Percentiles rank a stretch among this genome's conserved stretches.
phyloP scores from a whole-genome alignment of 805 yeast genomes.

The Candida namnaoensis region DNA sequence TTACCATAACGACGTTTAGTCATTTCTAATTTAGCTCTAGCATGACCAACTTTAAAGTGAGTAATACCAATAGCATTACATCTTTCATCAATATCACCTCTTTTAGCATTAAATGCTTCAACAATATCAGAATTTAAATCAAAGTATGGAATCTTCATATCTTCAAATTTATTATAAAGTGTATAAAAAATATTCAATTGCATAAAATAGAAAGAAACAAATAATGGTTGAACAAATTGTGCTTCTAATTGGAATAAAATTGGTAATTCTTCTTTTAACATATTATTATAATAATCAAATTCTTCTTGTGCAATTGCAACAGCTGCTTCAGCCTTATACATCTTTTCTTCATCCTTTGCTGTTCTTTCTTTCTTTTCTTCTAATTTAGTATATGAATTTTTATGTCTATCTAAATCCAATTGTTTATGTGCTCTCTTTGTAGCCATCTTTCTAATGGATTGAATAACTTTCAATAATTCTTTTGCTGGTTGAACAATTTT shows the following conservation, averaged over 20 bases:
- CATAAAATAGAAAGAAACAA: constrained; percentile 93
- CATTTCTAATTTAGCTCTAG: constrained; percentile 74
- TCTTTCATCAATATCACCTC: constrained; percentile 87
- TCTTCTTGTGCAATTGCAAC: constrained; percentile 90
- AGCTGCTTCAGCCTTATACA: constrained; percentile 85
- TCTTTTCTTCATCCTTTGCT: constrained; percentile 83
- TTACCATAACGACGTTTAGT: constrained; percentile 67
- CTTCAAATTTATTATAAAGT: constrained; percentile 84
- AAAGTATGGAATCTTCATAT: constrained; percentile 94
- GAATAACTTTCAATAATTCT: constrained; percentile 76
- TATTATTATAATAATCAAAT: constrained; percentile 89
- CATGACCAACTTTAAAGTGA: constrained; percentile 84
- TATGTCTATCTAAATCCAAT: constrained; percentile 84
- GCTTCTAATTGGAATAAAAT: constrained; percentile 80
- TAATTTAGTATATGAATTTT: constrained; percentile 56
- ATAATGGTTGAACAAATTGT: constrained; percentile 87
- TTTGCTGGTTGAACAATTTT: constrained; percentile 89
- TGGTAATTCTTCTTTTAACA: constrained; percentile 89
- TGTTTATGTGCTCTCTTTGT: constrained; percentile 93
- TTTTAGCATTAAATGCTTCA: constrained; percentile 69
- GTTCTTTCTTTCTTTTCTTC: constrained; percentile 79
- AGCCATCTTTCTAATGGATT: constrained; percentile 84
- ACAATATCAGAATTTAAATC: constrained; percentile 78
- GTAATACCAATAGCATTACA: constrained; percentile 87
- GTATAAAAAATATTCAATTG: constrained; percentile 96